Percentiles rank a stretch among this genome's conserved stretches.
Conservation (phyloP, 2,329 filamentous ascomycete genomes). For the Madurella mycetomatis region DNA sequence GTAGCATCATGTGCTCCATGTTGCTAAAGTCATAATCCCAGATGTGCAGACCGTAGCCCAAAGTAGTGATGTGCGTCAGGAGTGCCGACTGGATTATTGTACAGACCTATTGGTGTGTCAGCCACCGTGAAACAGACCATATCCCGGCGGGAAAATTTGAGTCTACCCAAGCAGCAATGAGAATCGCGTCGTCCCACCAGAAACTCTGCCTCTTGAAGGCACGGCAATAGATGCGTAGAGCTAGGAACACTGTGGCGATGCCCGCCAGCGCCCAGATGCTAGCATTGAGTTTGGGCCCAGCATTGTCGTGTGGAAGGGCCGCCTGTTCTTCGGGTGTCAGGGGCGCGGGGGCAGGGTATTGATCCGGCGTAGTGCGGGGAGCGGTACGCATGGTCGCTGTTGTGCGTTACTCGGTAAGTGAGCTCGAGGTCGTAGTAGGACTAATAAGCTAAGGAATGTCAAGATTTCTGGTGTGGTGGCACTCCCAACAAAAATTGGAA, state of each 20-base stretch:
- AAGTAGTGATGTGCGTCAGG: constrained; percentile 13
- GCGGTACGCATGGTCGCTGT: too few relatives aligned
- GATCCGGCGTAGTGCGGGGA: too few relatives aligned
- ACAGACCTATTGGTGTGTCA: constrained; percentile 10
- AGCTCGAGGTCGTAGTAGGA: too few relatives aligned
- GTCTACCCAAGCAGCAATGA: constrained; percentile 24
- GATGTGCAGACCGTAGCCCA: constrained; percentile 25
- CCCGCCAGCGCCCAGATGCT: constrained; percentile 21
- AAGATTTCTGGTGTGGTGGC: too few relatives aligned
- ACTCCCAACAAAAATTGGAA: too few relatives aligned
- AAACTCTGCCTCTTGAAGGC: constrained; percentile 16
- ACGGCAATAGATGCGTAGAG: constrained; percentile 25
- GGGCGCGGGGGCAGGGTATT: too few relatives aligned
- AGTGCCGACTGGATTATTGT: constrained; percentile 13
- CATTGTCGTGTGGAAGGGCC: constrained; percentile 19
- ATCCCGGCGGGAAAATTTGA: not conserved
- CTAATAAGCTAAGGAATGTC: too few relatives aligned
- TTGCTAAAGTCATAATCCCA: constrained; percentile 25
- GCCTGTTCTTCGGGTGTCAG: not conserved
- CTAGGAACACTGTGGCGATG: constrained; percentile 19
- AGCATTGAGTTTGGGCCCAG: constrained; percentile 11
- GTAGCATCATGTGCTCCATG: constrained; percentile 8
- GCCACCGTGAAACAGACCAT: not conserved
- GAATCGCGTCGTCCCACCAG: constrained; percentile 26
- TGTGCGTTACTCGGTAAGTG: too few relatives aligned